Conservation (phyloP, 345 rosid species). For the Eucalyptus victrix region DNA sequence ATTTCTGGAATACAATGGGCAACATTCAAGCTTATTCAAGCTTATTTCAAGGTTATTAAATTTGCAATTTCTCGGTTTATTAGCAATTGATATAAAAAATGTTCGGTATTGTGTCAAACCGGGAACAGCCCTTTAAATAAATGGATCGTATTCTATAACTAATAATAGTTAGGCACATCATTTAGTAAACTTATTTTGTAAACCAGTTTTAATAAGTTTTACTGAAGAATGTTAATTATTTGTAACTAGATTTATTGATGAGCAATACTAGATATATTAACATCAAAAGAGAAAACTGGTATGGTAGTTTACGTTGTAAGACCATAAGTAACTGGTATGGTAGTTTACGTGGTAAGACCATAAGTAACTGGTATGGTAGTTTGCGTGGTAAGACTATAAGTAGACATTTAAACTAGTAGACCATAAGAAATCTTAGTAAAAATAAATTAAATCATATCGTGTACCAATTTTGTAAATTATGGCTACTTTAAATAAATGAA, state of each 20-base stretch:
- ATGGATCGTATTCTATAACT: not conserved
- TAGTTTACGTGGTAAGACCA: not conserved
- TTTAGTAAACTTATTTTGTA: not conserved
- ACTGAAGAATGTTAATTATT: not conserved
- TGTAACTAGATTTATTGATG: not conserved
- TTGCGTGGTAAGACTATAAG: not conserved
- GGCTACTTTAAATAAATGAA: not conserved
- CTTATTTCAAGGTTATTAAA: not conserved
- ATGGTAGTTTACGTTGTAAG: not conserved
- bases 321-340: not conserved
- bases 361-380: not conserved
- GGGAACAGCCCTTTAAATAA: not conserved
- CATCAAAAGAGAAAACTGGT: not conserved
- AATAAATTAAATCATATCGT: not conserved
- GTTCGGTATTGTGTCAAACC: not conserved
- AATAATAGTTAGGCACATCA: not conserved
- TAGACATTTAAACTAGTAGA: not conserved
- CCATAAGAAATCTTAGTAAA: not conserved
- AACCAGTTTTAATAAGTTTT: not conserved
- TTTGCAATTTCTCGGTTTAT: not conserved
- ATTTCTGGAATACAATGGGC: not conserved
- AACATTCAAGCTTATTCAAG: not conserved
- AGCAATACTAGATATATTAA: not conserved
- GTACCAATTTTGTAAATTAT: not conserved
- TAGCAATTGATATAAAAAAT: not conserved